Conservation (phyloP, 345 rosid genomes). For the Sonneratia alba region DNA sequence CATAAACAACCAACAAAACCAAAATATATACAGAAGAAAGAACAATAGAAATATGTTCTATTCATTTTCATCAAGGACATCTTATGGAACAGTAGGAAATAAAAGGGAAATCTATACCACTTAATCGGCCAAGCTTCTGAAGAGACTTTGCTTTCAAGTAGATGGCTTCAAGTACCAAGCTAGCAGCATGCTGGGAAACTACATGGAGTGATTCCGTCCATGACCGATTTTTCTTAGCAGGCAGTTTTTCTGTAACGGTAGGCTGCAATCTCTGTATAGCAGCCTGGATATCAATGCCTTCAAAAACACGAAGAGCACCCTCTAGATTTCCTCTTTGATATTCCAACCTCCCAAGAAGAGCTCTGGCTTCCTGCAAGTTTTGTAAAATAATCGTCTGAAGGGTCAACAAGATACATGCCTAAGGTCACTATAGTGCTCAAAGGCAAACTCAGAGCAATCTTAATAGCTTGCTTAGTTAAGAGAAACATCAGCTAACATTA, state of each 20-base stretch:
- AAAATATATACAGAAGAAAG: neutral
- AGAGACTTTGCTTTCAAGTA: constrained; percentile 88
- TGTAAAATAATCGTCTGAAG: constrained; percentile 3
- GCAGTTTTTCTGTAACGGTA: constrained; percentile 39
- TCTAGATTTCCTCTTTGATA: constrained; percentile 93
- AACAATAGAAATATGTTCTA: neutral
- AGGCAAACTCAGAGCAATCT: neutral
- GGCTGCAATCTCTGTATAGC: constrained; percentile 67
- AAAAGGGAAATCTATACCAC: constrained; percentile 30
- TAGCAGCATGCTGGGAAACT: constrained; percentile 74
- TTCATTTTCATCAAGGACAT: neutral
- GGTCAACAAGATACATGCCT: constrained; percentile 3
- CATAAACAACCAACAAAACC: neutral
- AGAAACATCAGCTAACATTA: neutral
- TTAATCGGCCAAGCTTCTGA: constrained; percentile 72
- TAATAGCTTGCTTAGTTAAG: neutral
- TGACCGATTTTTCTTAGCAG: constrained; percentile 41
- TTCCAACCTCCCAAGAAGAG: constrained; percentile 87
- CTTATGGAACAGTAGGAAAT: neutral
- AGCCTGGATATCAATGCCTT: constrained; percentile 91
- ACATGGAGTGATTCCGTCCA: constrained; percentile 30
- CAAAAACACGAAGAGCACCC: constrained; percentile 83
- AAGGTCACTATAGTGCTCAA: neutral
- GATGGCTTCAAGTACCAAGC: constrained; percentile 79
- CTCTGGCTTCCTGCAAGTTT: constrained; percentile 76